These are phyloP conservation scores for Elasticomyces elasticus DNA, from an alignment of 495 filamentous ascomycete genomes.

Conservation along the genomic window DNA sequence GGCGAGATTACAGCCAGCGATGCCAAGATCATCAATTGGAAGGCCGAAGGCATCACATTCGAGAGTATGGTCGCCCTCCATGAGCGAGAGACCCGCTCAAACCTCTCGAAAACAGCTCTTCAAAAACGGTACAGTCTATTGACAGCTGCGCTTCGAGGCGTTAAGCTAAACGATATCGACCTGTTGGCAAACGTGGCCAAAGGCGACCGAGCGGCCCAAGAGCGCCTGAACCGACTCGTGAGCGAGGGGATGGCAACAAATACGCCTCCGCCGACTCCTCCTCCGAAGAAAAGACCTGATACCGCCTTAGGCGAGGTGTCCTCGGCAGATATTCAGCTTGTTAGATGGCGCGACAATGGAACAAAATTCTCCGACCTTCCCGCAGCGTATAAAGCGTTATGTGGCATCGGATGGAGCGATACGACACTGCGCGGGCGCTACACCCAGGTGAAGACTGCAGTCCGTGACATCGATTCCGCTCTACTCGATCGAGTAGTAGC, in stretches of 20 bases:
- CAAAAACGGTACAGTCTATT: background rate
- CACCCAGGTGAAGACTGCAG: background rate
- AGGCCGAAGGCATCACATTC: background rate
- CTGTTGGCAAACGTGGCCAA: background rate
- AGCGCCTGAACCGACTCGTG: background rate
- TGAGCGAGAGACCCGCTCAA: background rate
- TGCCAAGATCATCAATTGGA: background rate
- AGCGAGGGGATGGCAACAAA: background rate
- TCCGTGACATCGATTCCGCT: background rate
- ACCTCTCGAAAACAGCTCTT: background rate
- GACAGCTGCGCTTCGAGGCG: background rate
- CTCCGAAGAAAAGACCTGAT: background rate
- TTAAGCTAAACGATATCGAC: background rate
- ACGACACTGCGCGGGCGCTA: background rate
- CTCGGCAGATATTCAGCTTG: background rate
- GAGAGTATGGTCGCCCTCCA: background rate
- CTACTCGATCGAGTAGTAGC: background rate
- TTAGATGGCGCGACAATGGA: background rate
- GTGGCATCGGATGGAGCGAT: background rate
- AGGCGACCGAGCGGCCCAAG: background rate
- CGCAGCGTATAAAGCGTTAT: no score
- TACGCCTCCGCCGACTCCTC: background rate
- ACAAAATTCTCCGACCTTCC: background rate
- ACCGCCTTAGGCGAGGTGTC: background rate
- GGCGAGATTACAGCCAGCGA: constrained; percentile 7